Base-by-base conservation (phyloP, 2,329 filamentous ascomycete species). In the Phaeosphaeriaceae sp. region DNA sequence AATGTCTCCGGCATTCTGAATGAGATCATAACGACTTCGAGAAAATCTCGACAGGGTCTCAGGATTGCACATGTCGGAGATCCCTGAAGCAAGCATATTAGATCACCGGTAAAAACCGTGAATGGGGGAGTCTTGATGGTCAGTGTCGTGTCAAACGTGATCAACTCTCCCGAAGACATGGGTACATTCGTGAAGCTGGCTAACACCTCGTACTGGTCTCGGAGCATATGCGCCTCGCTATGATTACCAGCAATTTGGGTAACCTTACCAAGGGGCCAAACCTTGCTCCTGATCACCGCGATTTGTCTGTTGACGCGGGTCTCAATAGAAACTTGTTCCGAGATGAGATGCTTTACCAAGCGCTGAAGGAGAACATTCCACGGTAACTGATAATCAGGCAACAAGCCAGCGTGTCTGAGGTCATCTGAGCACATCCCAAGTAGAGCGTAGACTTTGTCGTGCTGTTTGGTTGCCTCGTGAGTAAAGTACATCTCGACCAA, bases 361-460 rank as follows among this genome's bases (percentile, higher is more conserved):
- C 48, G 48, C 45, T 53, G 45, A n/a, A 66, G 58, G 33, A 66
- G 56, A 27, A 60, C 46, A 21, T 55, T 40, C 60, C 56, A 65
- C 58, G 48, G 46, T 55, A 60, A 48, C 40, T n/a, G 21, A 45
- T 66, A 66, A 45, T 65, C 48, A 54, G 60, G 63, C 20, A 48
- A 52, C 44, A 61, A 40, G n/a, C 27, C 47, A 48, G 25, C 48
- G 53, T 48, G 51, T 40, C 53, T 58, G n/a, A 51, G 40, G 54
- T 59, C 54, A 60, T 58, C 62, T 22, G 56, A 55, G 49, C 62
- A 58, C 58, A 67, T 63, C 21, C 62, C 57, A 7, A 67, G 56
- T 25, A 67, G 52, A 20, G 60, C 56, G 59, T 57, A 67, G 10
- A 67, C 53, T 48, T 63, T 65, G 40, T 63, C 62, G 48, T 58